Conservation (phyloP, 495 filamentous ascomycete genomes). For the Astrocystis sublimbata region DNA sequence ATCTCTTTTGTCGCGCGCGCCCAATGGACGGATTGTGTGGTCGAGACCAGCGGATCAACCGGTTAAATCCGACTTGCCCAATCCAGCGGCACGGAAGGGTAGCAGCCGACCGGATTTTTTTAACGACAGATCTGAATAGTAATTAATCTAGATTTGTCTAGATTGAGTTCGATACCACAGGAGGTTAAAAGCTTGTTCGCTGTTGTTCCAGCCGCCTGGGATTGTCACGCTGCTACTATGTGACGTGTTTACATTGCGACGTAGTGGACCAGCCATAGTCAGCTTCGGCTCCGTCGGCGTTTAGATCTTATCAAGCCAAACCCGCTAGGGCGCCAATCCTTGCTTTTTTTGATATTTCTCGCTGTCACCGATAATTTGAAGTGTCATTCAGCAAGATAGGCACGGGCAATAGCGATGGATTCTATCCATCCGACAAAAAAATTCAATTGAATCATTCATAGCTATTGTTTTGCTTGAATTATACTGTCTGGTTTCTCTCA, state of each 20-base stretch:
- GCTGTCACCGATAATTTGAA: too few relatives aligned
- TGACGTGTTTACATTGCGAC: not conserved
- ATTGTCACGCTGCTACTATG: not conserved
- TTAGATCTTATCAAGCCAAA: not conserved
- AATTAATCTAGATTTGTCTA: not conserved
- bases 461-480: too few relatives aligned
- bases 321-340: too few relatives aligned
- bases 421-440: too few relatives aligned
- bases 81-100: not conserved
- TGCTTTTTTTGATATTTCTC: too few relatives aligned
- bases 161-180: not conserved
- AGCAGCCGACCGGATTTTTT: not conserved
- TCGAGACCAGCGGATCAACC: not conserved
- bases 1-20: slow-evolving; percentile 34
- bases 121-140: not conserved
- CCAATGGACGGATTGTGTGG: not conserved
- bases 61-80: slow-evolving; percentile 5
- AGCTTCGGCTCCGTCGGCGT: slow-evolving; percentile 6
- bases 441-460: too few relatives aligned
- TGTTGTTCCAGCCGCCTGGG: not conserved
- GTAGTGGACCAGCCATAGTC: not conserved
- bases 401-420: too few relatives aligned
- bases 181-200: slow-evolving; percentile 1
- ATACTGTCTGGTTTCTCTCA: too few relatives aligned
- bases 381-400: too few relatives aligned